Conservation (phyloP, 2,329 filamentous ascomycete species). For the Nannizzia gypsea region DNA sequence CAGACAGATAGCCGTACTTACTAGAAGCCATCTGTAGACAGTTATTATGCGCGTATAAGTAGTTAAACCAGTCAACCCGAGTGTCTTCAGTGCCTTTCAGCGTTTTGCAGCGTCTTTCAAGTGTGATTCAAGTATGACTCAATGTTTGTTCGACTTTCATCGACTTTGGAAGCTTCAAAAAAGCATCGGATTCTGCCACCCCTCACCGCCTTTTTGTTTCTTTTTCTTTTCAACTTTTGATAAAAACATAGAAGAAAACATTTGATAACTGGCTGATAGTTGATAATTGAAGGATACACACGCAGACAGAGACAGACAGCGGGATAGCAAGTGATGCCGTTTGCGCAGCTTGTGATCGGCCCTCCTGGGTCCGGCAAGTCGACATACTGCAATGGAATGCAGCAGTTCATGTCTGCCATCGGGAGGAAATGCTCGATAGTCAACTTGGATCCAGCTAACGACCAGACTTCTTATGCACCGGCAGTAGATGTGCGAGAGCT, state of each 20-base stretch:
- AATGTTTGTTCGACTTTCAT: too few species aligned
- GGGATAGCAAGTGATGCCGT: slow-evolving; percentile 33
- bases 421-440: slow-evolving; percentile 89
- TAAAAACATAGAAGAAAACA: too few species aligned
- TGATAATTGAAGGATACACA: too few species aligned
- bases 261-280: too few species aligned
- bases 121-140: too few species aligned
- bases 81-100: too few species aligned
- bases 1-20: neutral
- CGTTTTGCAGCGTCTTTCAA: too few species aligned
- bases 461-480: slow-evolving; percentile 75
- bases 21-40: slow-evolving; percentile 12
- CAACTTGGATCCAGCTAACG: slow-evolving; percentile 95
- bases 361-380: slow-evolving; percentile 92
- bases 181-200: neutral
- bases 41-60: neutral
- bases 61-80: neutral
- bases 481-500: slow-evolving; percentile 84
- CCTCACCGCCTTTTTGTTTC: neutral
- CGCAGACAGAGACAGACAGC: too few species aligned
- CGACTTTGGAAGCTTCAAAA: neutral
- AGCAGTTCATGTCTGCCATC: slow-evolving; percentile 94
- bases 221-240: neutral
- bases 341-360: slow-evolving; percentile 76
- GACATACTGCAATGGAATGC: slow-evolving; percentile 98